Percentiles rank a stretch among this genome's conserved stretches.
Conservation (phyloP, 805 yeast species). For the Novakomyces olei region DNA sequence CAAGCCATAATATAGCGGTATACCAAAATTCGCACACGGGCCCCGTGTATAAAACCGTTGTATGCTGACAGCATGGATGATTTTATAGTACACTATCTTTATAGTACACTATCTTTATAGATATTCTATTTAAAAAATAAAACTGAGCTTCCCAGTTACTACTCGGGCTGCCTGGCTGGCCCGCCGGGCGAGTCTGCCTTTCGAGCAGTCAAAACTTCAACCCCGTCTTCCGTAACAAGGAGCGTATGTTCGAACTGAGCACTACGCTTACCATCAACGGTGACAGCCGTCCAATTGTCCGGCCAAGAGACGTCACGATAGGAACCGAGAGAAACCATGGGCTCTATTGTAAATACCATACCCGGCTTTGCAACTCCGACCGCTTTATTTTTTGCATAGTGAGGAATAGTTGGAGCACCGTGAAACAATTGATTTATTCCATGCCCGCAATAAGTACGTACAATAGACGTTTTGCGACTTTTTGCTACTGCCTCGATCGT, state of each 20-base stretch:
- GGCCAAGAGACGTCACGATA: slow-evolving; percentile 81
- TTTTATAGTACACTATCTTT: too few species aligned
- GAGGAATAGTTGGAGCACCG: slow-evolving; percentile 80
- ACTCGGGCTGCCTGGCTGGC: slow-evolving; percentile 19
- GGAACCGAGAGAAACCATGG: slow-evolving; percentile 78
- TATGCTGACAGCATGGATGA: too few species aligned
- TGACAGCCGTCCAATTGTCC: slow-evolving; percentile 87
- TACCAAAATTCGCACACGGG: too few species aligned
- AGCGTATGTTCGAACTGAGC: slow-evolving; percentile 90
- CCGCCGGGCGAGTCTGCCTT: slow-evolving; percentile 76
- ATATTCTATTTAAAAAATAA: too few species aligned
- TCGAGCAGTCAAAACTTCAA: slow-evolving; percentile 73
- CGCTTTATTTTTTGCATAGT: slow-evolving; percentile 81
- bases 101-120: too few species aligned
- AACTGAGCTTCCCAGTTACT: too few species aligned
- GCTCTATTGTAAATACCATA: slow-evolving; percentile 90
- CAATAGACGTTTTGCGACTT: slow-evolving; percentile 60
- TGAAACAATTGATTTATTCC: slow-evolving; percentile 78
- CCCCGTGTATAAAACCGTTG: too few species aligned
- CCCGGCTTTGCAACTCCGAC: slow-evolving; percentile 90
- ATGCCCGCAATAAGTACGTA: slow-evolving; percentile 80
- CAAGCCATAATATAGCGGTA: too few species aligned
- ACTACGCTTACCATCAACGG: slow-evolving; percentile 70
- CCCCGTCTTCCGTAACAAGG: slow-evolving; percentile 80
- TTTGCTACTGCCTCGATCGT: slow-evolving; percentile 71